These are phyloP conservation scores for Cryptosporidium ubiquitum DNA, from an alignment of 169 alveolate genomes.

Conservation along the genomic window DNA sequence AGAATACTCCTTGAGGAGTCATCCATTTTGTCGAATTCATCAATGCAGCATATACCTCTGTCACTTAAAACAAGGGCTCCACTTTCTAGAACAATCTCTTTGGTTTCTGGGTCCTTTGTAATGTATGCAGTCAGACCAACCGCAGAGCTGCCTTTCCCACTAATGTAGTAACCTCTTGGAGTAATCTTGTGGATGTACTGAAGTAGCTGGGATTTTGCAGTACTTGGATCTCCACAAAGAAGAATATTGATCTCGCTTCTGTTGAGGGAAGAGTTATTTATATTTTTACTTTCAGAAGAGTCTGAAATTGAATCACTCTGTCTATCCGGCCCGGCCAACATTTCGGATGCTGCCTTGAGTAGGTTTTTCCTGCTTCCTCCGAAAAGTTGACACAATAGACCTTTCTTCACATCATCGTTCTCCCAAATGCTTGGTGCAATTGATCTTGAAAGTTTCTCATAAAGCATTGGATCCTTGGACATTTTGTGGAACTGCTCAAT, in stretches of 20 bases:
- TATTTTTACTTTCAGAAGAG: neutral
- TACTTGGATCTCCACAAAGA: slow-evolving; percentile 99
- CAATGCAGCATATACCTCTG: slow-evolving; percentile 99
- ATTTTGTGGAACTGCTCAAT: slow-evolving; percentile 83
- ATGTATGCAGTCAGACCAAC: slow-evolving; percentile 99
- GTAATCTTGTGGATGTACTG: slow-evolving; percentile 95
- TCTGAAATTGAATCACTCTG: neutral
- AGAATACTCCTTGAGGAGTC: slow-evolving; percentile 97
- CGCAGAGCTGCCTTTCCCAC: slow-evolving; percentile 97
- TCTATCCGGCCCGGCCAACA: neutral
- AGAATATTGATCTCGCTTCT: slow-evolving; percentile 96
- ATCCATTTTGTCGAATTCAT: slow-evolving; percentile 99
- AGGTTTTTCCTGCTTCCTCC: slow-evolving; percentile 93
- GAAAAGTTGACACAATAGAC: slow-evolving; percentile 95
- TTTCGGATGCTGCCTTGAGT: slow-evolving; percentile 56
- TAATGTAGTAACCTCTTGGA: slow-evolving; percentile 95
- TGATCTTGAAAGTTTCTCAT: slow-evolving; percentile 92
- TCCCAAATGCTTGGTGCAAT: slow-evolving; percentile 98
- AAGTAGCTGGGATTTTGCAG: slow-evolving; percentile 98
- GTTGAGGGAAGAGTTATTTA: slow-evolving; percentile 27
- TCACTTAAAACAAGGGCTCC: slow-evolving; percentile 99
- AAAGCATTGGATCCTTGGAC: slow-evolving; percentile 89
- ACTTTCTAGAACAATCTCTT: slow-evolving; percentile 95
- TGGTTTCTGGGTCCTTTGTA: slow-evolving; percentile 96
- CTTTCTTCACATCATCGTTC: slow-evolving; percentile 93